phyloP scores from a whole-genome alignment of 768 basidiomycete species.

The Lentinus brumalis region DNA sequence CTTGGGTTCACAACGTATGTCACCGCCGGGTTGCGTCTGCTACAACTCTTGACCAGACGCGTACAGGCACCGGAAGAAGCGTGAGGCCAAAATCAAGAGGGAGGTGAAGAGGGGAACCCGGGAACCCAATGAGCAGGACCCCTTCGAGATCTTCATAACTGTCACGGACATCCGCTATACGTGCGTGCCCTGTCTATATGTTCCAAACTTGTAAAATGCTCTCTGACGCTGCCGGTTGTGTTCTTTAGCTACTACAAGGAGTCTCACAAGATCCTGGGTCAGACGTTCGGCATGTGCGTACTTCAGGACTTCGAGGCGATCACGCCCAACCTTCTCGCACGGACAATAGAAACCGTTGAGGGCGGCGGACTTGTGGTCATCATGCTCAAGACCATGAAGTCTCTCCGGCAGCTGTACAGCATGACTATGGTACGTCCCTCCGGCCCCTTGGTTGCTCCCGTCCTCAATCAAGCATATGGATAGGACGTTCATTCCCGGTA shows the following conservation, averaged over 20 bases:
- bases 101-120: constrained; percentile 94
- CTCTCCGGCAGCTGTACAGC: constrained; percentile 86
- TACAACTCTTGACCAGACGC: not conserved
- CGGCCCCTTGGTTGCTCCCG: not conserved
- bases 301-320: constrained; percentile 98
- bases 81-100: constrained; percentile 94
- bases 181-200: constrained; percentile 46
- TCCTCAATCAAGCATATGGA: not conserved
- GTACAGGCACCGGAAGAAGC: constrained; percentile 88
- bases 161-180: constrained; percentile 99
- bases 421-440: constrained; percentile 67
- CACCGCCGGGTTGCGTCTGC: not conserved
- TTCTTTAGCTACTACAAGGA: constrained; percentile 84
- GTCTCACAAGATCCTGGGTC: constrained; percentile 93
- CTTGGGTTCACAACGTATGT: constrained; percentile 90
- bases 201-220: not conserved
- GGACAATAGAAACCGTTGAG: constrained; percentile 98
- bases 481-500: constrained; percentile 97
- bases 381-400: constrained; percentile 93
- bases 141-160: constrained; percentile 97
- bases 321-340: constrained; percentile 93
- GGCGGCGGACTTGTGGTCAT: constrained; percentile 90
- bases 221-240: not conserved
- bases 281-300: constrained; percentile 97
- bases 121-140: constrained; percentile 93